phyloP scores from a whole-genome alignment of 2,329 filamentous ascomycete species.

The Aureobasidium sp. region DNA sequence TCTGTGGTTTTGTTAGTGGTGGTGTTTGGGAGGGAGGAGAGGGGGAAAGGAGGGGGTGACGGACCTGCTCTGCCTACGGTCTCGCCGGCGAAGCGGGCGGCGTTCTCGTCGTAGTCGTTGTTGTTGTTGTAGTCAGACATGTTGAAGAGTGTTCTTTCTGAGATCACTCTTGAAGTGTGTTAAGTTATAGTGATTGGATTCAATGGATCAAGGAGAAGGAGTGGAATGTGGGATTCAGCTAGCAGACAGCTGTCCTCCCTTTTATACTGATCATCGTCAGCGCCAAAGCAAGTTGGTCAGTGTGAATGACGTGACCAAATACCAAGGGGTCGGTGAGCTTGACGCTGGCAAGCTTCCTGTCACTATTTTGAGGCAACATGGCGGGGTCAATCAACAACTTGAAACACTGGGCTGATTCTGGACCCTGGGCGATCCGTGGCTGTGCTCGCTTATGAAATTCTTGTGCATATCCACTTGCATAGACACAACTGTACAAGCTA shows the following conservation, averaged over 20 bases:
- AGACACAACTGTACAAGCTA: background rate
- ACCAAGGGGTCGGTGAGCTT: conserved; percentile 7
- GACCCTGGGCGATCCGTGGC: background rate
- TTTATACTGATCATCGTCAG: background rate
- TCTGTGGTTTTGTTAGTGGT: background rate
- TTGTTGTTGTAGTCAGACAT: conserved; percentile 10
- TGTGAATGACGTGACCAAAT: background rate
- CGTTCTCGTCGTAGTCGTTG: conserved; percentile 13
- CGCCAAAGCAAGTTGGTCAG: background rate
- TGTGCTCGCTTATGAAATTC: background rate
- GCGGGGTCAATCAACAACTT: background rate
- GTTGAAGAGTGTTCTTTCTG: background rate
- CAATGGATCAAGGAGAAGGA: background rate
- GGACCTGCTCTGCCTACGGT: conserved; percentile 14
- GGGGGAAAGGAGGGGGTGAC: background rate
- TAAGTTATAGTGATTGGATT: background rate
- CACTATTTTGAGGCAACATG: background rate
- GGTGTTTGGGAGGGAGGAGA: background rate
- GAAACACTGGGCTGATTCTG: background rate
- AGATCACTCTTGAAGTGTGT: too few species aligned
- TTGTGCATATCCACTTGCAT: background rate
- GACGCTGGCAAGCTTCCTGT: conserved; percentile 18
- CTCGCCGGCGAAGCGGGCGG: conserved; percentile 15
- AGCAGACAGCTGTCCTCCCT: background rate
- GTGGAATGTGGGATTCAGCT: background rate